A percentile compares a stretch with the other conserved stretches of the same genome.
Evolutionary conservation across 192 early-diverging fungal species (phyloP).

Genomic region (Linnemannia elongata): DNA sequence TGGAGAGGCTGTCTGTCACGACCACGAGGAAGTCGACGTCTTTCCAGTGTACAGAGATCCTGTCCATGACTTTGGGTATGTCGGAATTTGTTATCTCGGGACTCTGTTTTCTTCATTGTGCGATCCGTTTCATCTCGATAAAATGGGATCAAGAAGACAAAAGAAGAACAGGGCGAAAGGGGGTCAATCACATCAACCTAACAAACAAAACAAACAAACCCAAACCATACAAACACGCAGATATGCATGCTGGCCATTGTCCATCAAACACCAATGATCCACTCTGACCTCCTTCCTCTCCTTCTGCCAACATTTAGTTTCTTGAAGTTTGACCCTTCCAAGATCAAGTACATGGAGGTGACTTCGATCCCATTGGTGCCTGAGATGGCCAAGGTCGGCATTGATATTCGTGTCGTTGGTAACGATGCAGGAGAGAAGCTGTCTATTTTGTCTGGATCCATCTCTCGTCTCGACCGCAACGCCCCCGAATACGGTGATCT

Average conservation of each 20-base stretch:
- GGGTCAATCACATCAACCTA: neutral
- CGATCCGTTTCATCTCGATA: neutral
- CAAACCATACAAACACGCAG: neutral
- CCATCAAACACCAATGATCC: neutral
- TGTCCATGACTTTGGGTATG: slow-evolving; percentile 84
- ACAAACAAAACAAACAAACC: neutral
- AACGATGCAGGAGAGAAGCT: slow-evolving; percentile 91
- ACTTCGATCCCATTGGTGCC: slow-evolving; percentile 76
- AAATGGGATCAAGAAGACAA: neutral
- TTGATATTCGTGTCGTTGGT: slow-evolving; percentile 84
- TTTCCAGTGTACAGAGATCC: slow-evolving; percentile 80
- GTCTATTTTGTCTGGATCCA: slow-evolving; percentile 83
- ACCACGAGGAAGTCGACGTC: slow-evolving; percentile 85
- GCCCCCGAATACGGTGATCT: slow-evolving; percentile 86
- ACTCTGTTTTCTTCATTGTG: neutral
- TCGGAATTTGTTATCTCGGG: neutral
- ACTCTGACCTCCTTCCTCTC: neutral
- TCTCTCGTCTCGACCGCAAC: slow-evolving; percentile 85
- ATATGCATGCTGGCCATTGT: neutral
- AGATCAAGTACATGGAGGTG: slow-evolving; percentile 82
- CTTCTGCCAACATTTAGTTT: slow-evolving; percentile 16
- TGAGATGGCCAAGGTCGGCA: slow-evolving; percentile 79
- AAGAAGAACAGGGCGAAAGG: neutral
- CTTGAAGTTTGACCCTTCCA: slow-evolving; percentile 75
- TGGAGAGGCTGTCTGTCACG: slow-evolving; percentile 83